These are phyloP conservation scores for Rhinocladiella similis DNA, from an alignment of 2,329 filamentous ascomycete species.

Conservation along the genomic window DNA sequence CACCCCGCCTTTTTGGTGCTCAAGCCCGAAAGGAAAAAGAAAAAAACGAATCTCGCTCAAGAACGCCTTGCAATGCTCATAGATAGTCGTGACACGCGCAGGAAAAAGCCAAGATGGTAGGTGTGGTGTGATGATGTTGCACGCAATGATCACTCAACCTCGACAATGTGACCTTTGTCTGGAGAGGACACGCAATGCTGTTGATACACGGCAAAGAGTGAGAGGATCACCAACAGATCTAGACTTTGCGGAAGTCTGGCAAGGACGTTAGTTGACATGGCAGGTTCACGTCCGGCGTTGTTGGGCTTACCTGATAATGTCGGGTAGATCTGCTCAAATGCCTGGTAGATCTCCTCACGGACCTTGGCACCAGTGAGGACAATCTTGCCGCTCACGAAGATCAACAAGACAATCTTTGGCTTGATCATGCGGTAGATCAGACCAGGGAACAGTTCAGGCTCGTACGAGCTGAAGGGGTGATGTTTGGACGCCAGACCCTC, in stretches of 20 bases:
- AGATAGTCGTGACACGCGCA: slow-evolving; percentile 26
- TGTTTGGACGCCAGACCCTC: slow-evolving; percentile 95
- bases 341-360: slow-evolving; percentile 95
- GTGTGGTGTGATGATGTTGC: slow-evolving; percentile 8
- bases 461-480: slow-evolving; percentile 99
- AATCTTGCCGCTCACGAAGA: slow-evolving; percentile 98
- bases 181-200: slow-evolving; percentile 5
- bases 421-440: slow-evolving; percentile 99
- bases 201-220: slow-evolving; percentile 23
- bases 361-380: slow-evolving; percentile 97
- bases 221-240: slow-evolving; percentile 30
- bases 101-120: slow-evolving; percentile 20
- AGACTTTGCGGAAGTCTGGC: slow-evolving; percentile 64
- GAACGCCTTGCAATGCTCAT: slow-evolving; percentile 32
- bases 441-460: slow-evolving; percentile 97
- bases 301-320: slow-evolving; percentile 77
- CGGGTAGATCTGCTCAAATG: slow-evolving; percentile 96
- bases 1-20: slow-evolving; percentile 23
- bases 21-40: slow-evolving; percentile 15
- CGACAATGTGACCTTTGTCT: slow-evolving; percentile 20
- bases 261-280: neutral
- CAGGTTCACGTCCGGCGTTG: too few species aligned
- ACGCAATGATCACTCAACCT: neutral
- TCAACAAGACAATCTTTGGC: slow-evolving; percentile 96
- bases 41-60: slow-evolving; percentile 23